Evolutionary conservation across 371 early-diverging fungal genomes (phyloP).

Genomic region (Mucor irregularis): DNA sequence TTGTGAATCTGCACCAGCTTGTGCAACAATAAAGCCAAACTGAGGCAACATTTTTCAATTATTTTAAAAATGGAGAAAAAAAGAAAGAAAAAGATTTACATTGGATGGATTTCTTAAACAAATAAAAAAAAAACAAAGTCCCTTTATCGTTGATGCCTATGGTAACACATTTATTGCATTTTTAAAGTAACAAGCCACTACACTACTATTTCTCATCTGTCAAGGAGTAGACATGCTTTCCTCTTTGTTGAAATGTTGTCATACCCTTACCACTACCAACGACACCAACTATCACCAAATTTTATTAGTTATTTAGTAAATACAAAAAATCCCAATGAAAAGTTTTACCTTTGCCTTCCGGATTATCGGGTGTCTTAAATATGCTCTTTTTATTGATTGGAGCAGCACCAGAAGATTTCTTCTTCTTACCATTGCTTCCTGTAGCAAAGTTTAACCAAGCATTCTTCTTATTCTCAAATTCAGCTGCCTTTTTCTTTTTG

Average conservation of each 20-base stretch:
- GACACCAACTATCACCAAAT: conserved; percentile 58
- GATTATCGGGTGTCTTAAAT: conserved; percentile 69
- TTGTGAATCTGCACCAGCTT: conserved; percentile 46
- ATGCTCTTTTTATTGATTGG: conserved; percentile 69
- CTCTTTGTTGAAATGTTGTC: conserved; percentile 67
- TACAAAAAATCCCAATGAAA: no score
- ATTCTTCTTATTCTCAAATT: conserved; percentile 74
- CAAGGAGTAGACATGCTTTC: conserved; percentile 59
- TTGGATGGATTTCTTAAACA: not conserved
- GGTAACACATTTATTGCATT: no score
- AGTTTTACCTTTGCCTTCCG: conserved; percentile 62
- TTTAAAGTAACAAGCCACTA: no score
- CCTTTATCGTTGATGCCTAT: conserved; percentile 1
- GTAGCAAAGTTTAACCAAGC: conserved; percentile 81
- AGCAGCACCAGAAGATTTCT: conserved; percentile 25
- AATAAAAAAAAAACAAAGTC: conserved; percentile 8
- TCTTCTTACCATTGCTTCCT: conserved; percentile 43
- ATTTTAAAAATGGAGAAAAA: not conserved
- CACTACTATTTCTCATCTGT: conserved; percentile 5
- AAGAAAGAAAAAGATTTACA: not conserved
- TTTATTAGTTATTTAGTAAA: not conserved
- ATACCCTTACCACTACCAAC: conserved; percentile 72
- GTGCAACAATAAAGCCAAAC: conserved; percentile 49
- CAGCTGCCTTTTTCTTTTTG: conserved; percentile 55
- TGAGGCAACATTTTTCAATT: conserved; percentile 62